Evolutionary conservation across 345 rosid genomes (phyloP).

Genomic region (Sisymbrium irio): DNA sequence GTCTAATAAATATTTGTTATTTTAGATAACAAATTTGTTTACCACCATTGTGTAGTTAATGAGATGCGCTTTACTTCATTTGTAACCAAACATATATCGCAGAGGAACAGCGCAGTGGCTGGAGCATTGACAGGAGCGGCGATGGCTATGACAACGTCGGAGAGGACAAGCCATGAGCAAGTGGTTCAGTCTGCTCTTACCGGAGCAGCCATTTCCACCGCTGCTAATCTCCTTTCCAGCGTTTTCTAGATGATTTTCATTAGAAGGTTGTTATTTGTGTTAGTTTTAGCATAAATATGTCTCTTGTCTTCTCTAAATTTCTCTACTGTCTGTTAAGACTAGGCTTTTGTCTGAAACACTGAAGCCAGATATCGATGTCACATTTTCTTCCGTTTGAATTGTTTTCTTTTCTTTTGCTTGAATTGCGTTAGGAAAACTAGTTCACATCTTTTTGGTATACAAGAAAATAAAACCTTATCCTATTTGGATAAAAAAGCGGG

Average conservation of each 20-base stretch:
- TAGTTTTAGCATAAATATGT: constrained; percentile 2
- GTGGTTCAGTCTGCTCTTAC: constrained; percentile 83
- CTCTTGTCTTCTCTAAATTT: not conserved
- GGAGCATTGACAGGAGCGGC: constrained; percentile 92
- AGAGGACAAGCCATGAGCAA: constrained; percentile 69
- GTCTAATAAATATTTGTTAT: constrained; percentile 5
- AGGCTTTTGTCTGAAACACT: constrained; percentile 8
- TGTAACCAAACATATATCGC: constrained; percentile 11
- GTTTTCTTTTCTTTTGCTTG: not conserved
- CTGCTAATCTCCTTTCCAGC: constrained; percentile 76
- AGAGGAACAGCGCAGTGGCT: constrained; percentile 89
- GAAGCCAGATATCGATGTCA: not conserved
- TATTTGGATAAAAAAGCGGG: constrained; percentile 2
- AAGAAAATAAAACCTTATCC: not conserved
- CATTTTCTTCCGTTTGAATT: not conserved
- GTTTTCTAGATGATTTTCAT: constrained; percentile 42
- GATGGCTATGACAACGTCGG: constrained; percentile 63
- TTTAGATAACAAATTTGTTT: not conserved
- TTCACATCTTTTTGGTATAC: not conserved
- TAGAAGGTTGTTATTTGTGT: not conserved
- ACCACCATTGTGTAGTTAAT: not conserved
- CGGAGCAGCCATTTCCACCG: constrained; percentile 86
- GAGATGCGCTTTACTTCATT: not conserved
- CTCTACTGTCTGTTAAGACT: not conserved
- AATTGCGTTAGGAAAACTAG: not conserved